These are phyloP conservation scores for Gypsophila paniculata DNA, from an alignment of 179 eudicot genomes.

Conservation along the genomic window DNA sequence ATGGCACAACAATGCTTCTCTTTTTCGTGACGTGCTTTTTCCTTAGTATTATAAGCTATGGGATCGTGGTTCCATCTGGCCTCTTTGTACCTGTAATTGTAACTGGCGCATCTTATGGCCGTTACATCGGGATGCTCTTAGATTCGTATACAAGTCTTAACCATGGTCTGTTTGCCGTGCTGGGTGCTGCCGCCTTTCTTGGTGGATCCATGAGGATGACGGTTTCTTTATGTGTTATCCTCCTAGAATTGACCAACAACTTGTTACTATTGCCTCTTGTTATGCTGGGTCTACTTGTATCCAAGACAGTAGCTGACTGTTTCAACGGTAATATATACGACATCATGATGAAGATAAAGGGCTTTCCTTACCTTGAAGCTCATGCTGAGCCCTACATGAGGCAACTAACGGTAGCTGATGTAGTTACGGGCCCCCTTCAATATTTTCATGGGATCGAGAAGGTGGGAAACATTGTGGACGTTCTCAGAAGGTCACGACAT, in stretches of 20 bases:
- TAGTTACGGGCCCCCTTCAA: conserved; percentile 76
- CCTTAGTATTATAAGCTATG: conserved; percentile 76
- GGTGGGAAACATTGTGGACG: conserved; percentile 61
- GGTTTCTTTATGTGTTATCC: conserved; percentile 80
- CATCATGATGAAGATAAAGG: conserved; percentile 66
- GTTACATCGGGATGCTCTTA: conserved; percentile 65
- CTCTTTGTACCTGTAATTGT: conserved; percentile 86
- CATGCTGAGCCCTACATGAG: conserved; percentile 94
- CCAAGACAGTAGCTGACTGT: conserved; percentile 83
- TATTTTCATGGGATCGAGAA: conserved; percentile 70
- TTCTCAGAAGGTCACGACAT: conserved; percentile 55
- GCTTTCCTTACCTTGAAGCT: conserved; percentile 76
- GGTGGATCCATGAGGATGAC: conserved; percentile 96
- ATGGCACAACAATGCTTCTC: conserved; percentile 50
- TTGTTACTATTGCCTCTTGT: conserved; percentile 63
- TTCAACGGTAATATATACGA: conserved; percentile 71
- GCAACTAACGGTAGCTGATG: conserved; percentile 70
- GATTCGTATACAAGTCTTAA: conserved; percentile 55
- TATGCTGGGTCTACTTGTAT: conserved; percentile 79
- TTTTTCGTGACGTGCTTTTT: conserved; percentile 68
- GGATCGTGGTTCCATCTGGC: conserved; percentile 78
- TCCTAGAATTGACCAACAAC: conserved; percentile 82
- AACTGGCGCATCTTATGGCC: conserved; percentile 86
- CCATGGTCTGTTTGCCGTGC: conserved; percentile 84
- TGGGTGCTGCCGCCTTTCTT: conserved; percentile 84